Percentiles rank a stretch among this genome's conserved stretches.
Conservation (phyloP, 805 yeast genomes). For the Candida maesae region DNA sequence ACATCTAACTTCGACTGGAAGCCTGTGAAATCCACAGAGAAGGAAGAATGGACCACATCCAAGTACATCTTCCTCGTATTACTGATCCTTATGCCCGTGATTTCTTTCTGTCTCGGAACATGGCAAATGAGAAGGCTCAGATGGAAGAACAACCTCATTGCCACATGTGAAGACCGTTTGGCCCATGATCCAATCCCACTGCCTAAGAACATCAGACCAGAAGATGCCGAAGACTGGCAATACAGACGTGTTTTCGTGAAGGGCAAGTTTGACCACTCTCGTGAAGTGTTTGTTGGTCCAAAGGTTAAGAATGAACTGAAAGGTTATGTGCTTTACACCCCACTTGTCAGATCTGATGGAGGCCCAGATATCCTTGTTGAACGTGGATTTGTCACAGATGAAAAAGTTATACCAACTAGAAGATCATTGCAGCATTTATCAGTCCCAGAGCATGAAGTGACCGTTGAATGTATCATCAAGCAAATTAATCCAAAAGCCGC, state of each 20-base stretch:
- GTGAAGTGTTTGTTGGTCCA: slow-evolving; percentile 93
- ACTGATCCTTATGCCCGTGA: slow-evolving; percentile 72
- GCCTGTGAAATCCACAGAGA: slow-evolving; percentile 53
- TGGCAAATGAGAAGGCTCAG: slow-evolving; percentile 87
- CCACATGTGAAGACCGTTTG: slow-evolving; percentile 77
- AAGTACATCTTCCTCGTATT: slow-evolving; percentile 34
- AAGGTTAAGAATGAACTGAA: slow-evolving; percentile 64
- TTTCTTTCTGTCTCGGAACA: slow-evolving; percentile 81
- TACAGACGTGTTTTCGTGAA: slow-evolving; percentile 72
- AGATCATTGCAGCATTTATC: slow-evolving; percentile 65
- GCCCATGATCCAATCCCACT: slow-evolving; percentile 68
- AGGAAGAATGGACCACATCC: slow-evolving; percentile 29
- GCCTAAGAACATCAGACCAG: slow-evolving; percentile 64
- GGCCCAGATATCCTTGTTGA: slow-evolving; percentile 78
- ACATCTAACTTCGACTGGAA: slow-evolving; percentile 83
- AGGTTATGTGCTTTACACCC: slow-evolving; percentile 81
- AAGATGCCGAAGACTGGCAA: slow-evolving; percentile 68
- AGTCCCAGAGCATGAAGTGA: slow-evolving; percentile 58
- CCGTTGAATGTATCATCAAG: slow-evolving; percentile 70
- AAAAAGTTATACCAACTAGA: slow-evolving; percentile 51
- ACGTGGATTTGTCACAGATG: slow-evolving; percentile 88
- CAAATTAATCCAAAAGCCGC: slow-evolving; percentile 59
- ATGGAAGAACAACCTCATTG: slow-evolving; percentile 86
- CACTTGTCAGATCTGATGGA: slow-evolving; percentile 70
- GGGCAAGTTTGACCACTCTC: slow-evolving; percentile 78